These are phyloP conservation scores for Verticillium albo-atrum DNA, from an alignment of 2,329 filamentous ascomycete genomes.

Conservation along the genomic window DNA sequence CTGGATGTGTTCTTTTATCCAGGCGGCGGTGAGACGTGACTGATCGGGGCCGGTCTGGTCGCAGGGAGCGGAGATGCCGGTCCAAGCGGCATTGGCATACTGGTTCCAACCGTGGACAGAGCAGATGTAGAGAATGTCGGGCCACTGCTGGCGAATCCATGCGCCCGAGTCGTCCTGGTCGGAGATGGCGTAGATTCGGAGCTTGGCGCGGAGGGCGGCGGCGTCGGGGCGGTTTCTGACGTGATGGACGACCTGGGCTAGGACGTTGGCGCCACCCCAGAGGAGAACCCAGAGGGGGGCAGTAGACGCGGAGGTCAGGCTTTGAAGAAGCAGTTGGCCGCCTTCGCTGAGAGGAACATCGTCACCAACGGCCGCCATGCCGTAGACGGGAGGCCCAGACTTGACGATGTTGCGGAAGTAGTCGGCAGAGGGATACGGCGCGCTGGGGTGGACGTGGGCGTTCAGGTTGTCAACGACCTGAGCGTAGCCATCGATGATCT, in stretches of 20 bases:
- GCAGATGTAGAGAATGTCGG: slow-evolving; percentile 51
- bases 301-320: slow-evolving; percentile 19
- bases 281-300: slow-evolving; percentile 45
- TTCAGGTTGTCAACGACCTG: slow-evolving; percentile 42
- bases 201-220: slow-evolving; percentile 29
- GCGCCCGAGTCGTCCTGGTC: slow-evolving; percentile 54
- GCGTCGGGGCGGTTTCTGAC: slow-evolving; percentile 27
- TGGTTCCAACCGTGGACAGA: slow-evolving; percentile 52
- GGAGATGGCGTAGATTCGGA: slow-evolving; percentile 52
- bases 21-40: slow-evolving; percentile 41
- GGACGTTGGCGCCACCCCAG: slow-evolving; percentile 50
- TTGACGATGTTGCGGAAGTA: slow-evolving; percentile 28
- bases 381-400: slow-evolving; percentile 30
- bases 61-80: slow-evolving; percentile 43
- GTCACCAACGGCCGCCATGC: slow-evolving; percentile 24
- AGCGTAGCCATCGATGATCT: slow-evolving; percentile 38
- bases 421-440: slow-evolving; percentile 33
- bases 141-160: slow-evolving; percentile 51
- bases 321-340: slow-evolving; percentile 33
- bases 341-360: slow-evolving; percentile 30
- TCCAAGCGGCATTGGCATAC: slow-evolving; percentile 51
- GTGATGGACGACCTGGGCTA: slow-evolving; percentile 42
- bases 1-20: slow-evolving; percentile 50
- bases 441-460: slow-evolving; percentile 37
- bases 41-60: slow-evolving; percentile 40